Conservation (phyloP, 441 rosid species). For the Brassica balearica region DNA sequence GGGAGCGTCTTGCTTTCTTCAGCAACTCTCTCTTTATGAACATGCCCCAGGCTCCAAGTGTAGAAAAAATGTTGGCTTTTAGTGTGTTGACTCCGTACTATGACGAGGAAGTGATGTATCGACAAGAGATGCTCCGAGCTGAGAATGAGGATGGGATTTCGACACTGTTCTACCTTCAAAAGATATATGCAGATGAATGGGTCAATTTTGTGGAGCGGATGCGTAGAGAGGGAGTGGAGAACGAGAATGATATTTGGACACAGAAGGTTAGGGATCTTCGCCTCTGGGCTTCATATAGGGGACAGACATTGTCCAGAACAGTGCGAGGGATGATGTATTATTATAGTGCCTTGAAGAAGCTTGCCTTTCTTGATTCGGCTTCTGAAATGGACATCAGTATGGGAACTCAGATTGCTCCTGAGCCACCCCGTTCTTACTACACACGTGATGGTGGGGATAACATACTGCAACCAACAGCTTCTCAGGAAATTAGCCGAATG, state of each 20-base stretch:
- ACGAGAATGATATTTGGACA: constrained; percentile 61
- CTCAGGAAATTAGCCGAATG: constrained; percentile 53
- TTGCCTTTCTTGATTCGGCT: constrained; percentile 88
- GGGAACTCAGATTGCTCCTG: constrained; percentile 64
- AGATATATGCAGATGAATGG: constrained; percentile 72
- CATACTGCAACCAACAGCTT: constrained; percentile 47
- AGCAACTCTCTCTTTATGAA: constrained; percentile 75
- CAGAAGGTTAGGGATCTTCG: constrained; percentile 73
- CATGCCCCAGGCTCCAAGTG: constrained; percentile 71
- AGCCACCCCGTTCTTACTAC: constrained; percentile 50
- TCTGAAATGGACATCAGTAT: constrained; percentile 75
- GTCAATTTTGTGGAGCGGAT: constrained; percentile 70
- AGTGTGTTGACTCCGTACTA: constrained; percentile 77
- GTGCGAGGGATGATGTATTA: constrained; percentile 98
- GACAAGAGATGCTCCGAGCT: constrained; percentile 58
- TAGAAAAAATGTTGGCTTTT: constrained; percentile 76
- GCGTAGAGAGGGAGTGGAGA: constrained; percentile 63
- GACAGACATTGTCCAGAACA: constrained; percentile 88
- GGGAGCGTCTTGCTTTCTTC: constrained; percentile 72
- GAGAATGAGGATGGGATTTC: constrained; percentile 81
- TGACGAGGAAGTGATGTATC: constrained; percentile 67
- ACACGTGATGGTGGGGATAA: constrained; percentile 48
- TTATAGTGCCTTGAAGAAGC: constrained; percentile 84
- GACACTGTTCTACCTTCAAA: constrained; percentile 67
- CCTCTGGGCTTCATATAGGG: constrained; percentile 91